Percentiles rank a stretch among this genome's conserved stretches.
phyloP scores from a whole-genome alignment of 768 basidiomycete genomes.

The Porphyrellus cyaneotinctus region DNA sequence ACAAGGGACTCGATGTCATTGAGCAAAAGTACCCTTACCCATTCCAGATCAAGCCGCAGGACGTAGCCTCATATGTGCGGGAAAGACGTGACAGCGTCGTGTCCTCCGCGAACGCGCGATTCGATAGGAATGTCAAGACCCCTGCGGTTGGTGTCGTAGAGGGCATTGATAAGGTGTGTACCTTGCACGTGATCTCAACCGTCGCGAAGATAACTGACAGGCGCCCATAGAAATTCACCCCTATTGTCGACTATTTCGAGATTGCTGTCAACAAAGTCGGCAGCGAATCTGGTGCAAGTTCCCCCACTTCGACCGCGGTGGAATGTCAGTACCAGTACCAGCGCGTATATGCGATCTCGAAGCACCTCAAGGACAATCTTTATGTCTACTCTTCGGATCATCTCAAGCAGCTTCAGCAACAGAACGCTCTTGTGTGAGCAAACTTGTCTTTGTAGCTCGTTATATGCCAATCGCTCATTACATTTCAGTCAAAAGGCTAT shows the following conservation, averaged over 20 bases:
- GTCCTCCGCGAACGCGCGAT: conserved; percentile 52
- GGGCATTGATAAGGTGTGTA: conserved; percentile 73
- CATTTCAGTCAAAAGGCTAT: conserved; percentile 63
- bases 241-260: conserved; percentile 70
- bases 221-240: conserved; percentile 54
- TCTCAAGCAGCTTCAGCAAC: conserved; percentile 63
- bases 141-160: conserved; percentile 61
- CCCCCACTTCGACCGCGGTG: conserved; percentile 43
- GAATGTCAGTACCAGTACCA: conserved; percentile 74
- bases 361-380: conserved; percentile 58
- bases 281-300: conserved; percentile 44
- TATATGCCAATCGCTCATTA: conserved; percentile 4
- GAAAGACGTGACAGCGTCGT: conserved; percentile 53
- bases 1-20: conserved; percentile 72
- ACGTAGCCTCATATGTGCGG: conserved; percentile 58
- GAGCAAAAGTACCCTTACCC: conserved; percentile 72
- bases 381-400: conserved; percentile 67
- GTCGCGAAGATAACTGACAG: conserved; percentile 12
- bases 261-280: conserved; percentile 47
- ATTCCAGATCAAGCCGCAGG: conserved; percentile 70
- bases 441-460: not conserved
- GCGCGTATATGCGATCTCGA: conserved; percentile 64
- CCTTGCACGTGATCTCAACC: conserved; percentile 22
- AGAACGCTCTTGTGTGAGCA: conserved; percentile 61
- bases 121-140: conserved; percentile 61